Evolutionary conservation across 495 filamentous ascomycete species (phyloP), one percentile per base, ranked within the genome.

Genomic region (Podospora appendiculata): DNA sequence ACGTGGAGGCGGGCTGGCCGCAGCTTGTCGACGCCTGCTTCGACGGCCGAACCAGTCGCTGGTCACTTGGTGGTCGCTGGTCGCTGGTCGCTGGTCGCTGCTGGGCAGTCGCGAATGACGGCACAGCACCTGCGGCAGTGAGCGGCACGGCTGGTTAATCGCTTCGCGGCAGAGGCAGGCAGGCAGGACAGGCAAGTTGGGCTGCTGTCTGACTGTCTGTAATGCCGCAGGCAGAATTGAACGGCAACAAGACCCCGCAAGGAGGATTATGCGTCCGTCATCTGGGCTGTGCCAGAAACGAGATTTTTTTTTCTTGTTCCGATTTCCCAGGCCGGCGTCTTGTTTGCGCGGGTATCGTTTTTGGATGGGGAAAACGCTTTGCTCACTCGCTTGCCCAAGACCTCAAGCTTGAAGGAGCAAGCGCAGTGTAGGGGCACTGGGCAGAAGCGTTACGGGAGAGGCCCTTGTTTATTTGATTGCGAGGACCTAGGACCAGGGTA

Each of bases 401-500:
- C 25, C 25, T 25, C 25, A 25, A 25, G 25, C 25, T 25, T 25
- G 25, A 25, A 25, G 25, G 5, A 25, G 25, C 5, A 25, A 25
- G 25, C 25, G 25, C 25, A 25, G 25, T 5, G 25, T 25, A 25
- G 2, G 25, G 25, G 25, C 25, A 2, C 2, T 5, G 25, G 25
- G 25, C 2, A 25, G 25, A 5, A 25, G 25, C 25, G 25, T 25
- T 25, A 25, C 25, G 25, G 25, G 58, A 50, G 34, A 52, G 17
- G 40, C 54, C 60, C 61, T 67, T 63, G 66, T 67, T 67, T 67
- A 69, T 69, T 69, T 69, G 64, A 67, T 67, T 67, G 66, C 58
- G 53, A 49, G 44, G 59, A 62, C 61, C n/a, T 14, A 42, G 41
- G 41, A 14, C 8, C 52, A 35, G 62, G 64, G 66, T 54, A 56